These are phyloP conservation scores for Vigna hirtella DNA, from an alignment of 306 rosid species.

Conservation along the genomic window DNA sequence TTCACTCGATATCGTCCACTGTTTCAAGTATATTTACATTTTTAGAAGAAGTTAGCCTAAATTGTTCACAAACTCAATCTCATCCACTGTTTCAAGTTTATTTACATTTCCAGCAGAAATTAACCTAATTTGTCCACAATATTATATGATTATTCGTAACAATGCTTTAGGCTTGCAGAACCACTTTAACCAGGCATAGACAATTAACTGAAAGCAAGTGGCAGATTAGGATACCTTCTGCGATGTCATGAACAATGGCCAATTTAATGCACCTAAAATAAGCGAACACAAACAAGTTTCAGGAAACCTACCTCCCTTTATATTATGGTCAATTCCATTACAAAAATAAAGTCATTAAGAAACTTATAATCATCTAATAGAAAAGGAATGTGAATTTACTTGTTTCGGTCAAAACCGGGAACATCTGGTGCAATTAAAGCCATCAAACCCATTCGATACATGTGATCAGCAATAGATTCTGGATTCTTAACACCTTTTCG, in stretches of 20 bases:
- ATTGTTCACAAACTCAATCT: slow-evolving; percentile 13
- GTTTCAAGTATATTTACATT: background rate
- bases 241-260: slow-evolving; percentile 94
- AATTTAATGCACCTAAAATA: slow-evolving; percentile 82
- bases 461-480: slow-evolving; percentile 92
- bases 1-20: slow-evolving; percentile 18
- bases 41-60: background rate
- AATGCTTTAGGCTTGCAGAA: background rate
- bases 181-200: background rate
- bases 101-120: background rate
- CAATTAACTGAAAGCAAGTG: background rate
- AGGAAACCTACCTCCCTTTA: slow-evolving; percentile 23
- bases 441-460: slow-evolving; percentile 92
- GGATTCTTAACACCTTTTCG: slow-evolving; percentile 64
- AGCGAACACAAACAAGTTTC: background rate
- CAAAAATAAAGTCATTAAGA: slow-evolving; percentile 1
- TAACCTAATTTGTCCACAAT: slow-evolving; percentile 24
- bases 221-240: slow-evolving; percentile 66
- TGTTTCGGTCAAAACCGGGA: slow-evolving; percentile 81
- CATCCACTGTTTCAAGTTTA: slow-evolving; percentile 12
- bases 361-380: background rate
- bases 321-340: background rate
- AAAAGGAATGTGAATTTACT: slow-evolving; percentile 51
- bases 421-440: slow-evolving; percentile 83
- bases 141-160: background rate